Evolutionary conservation across 2,329 filamentous ascomycete genomes (phyloP).

Genomic region (Emmonsiellopsis sp.): DNA sequence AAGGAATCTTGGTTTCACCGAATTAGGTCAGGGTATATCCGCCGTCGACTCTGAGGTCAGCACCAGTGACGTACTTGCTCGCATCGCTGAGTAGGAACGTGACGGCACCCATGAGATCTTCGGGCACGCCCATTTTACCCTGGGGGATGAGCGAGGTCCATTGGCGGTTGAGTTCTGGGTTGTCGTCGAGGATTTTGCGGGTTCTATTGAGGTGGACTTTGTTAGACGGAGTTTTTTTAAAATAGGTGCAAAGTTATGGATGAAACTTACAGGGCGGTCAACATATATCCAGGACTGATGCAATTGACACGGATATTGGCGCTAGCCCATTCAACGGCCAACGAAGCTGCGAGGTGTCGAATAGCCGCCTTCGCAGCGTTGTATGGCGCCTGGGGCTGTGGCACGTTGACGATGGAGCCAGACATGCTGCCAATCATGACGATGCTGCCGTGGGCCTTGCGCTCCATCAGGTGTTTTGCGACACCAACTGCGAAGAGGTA

Average conservation of each 20-base stretch:
- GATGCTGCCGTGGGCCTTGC: constrained; percentile 71
- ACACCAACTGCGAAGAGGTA: constrained; percentile 80
- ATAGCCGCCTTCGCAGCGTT: constrained; percentile 91
- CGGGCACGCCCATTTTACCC: constrained; percentile 85
- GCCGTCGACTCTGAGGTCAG: constrained; percentile 73
- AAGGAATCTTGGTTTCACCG: not conserved
- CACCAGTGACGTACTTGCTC: constrained; percentile 62
- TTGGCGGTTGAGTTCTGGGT: constrained; percentile 77
- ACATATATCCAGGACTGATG: constrained; percentile 93
- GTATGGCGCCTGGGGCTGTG: constrained; percentile 87
- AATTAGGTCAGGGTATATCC: constrained; percentile 73
- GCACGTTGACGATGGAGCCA: constrained; percentile 86
- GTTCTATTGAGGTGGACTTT: constrained; percentile 47
- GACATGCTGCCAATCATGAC: constrained; percentile 96
- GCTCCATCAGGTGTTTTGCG: constrained; percentile 79
- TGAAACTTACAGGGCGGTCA: constrained; percentile 70
- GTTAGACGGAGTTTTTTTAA: constrained; percentile 7
- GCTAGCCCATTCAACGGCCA: constrained; percentile 90
- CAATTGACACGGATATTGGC: constrained; percentile 87
- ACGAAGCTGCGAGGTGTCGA: constrained; percentile 72
- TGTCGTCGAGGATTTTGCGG: constrained; percentile 87
- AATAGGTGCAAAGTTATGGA: constrained; percentile 11
- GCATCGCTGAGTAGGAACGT: constrained; percentile 78
- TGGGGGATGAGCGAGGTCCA: constrained; percentile 90
- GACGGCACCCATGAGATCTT: constrained; percentile 89